These are phyloP conservation scores for Parachaetomium inaequale DNA, from an alignment of 495 filamentous ascomycete genomes.

Conservation along the genomic window DNA sequence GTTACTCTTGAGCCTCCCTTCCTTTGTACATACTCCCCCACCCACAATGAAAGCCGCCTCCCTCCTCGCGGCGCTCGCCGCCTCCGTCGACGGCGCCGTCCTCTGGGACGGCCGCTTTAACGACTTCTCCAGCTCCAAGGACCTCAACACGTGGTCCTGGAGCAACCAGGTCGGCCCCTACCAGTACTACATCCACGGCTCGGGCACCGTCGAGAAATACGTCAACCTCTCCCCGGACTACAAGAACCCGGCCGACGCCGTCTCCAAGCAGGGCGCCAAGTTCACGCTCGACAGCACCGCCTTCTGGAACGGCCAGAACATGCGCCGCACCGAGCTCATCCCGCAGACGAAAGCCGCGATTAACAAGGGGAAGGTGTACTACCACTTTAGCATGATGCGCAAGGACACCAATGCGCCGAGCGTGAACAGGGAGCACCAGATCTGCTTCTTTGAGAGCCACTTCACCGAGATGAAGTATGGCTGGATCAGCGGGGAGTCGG, in stretches of 20 bases:
- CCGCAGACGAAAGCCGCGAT: constrained; percentile 64
- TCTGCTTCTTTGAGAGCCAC: constrained; percentile 71
- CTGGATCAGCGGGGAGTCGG: constrained; percentile 46
- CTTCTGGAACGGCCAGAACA: constrained; percentile 57
- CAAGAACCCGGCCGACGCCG: constrained; percentile 65
- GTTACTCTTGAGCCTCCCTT: background rate
- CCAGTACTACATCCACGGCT: constrained; percentile 73
- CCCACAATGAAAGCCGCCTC: constrained; percentile 6
- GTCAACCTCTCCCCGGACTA: constrained; percentile 51
- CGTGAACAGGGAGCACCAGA: constrained; percentile 64
- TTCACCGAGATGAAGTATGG: constrained; percentile 75
- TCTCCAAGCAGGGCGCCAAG: constrained; percentile 60
- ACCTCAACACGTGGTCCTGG: constrained; percentile 62
- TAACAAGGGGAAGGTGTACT: constrained; percentile 59
- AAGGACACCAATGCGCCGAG: constrained; percentile 56
- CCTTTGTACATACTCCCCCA: background rate
- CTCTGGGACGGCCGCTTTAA: constrained; percentile 64
- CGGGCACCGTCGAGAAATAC: constrained; percentile 52
- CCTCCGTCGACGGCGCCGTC: constrained; percentile 36
- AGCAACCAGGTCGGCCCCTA: constrained; percentile 61
- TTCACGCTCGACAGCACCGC: constrained; percentile 63
- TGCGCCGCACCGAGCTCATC: constrained; percentile 60
- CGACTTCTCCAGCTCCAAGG: constrained; percentile 46
- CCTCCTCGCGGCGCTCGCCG: constrained; percentile 15
- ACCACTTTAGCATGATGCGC: constrained; percentile 66